These are phyloP conservation scores for Ganoderma resinaceum DNA, from an alignment of 1,284 basidiomycete species.

Conservation along the genomic window DNA sequence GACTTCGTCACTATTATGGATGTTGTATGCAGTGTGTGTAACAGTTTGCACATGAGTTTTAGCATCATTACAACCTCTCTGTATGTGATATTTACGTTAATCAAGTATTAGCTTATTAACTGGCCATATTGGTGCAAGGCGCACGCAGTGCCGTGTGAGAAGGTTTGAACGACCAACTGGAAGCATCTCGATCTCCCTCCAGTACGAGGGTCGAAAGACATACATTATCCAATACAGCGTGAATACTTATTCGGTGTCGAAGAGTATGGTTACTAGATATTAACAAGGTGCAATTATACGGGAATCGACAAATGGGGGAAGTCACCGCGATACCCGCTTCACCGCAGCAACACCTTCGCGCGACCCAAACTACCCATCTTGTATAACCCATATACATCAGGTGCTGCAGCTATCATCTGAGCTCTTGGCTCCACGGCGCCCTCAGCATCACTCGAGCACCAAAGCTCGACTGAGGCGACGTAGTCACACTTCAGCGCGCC, in stretches of 20 bases:
- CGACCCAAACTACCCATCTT: background rate
- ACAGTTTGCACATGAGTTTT: background rate
- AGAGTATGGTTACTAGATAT: background rate
- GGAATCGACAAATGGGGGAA: background rate
- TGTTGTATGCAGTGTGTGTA: background rate
- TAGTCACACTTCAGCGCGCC: background rate
- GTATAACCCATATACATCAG: conserved; percentile 4
- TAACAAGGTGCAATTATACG: background rate
- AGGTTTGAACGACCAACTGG: background rate
- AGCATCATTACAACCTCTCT: too few relatives aligned
- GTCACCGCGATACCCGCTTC: background rate
- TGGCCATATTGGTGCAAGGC: background rate
- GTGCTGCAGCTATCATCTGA: background rate
- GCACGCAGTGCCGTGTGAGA: background rate
- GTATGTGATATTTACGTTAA: background rate
- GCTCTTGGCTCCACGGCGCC: conserved; percentile 1
- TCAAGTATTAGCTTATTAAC: background rate
- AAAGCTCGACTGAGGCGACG: conserved; percentile 3
- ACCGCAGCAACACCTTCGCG: conserved; percentile 2
- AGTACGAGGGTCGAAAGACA: background rate
- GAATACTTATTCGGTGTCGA: background rate
- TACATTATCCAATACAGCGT: background rate
- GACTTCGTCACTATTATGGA: background rate
- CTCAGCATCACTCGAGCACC: conserved; percentile 7
- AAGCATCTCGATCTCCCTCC: background rate